These are phyloP conservation scores for Colletotrichum sojae DNA, from an alignment of 2,329 filamentous ascomycete genomes.

Conservation along the genomic window DNA sequence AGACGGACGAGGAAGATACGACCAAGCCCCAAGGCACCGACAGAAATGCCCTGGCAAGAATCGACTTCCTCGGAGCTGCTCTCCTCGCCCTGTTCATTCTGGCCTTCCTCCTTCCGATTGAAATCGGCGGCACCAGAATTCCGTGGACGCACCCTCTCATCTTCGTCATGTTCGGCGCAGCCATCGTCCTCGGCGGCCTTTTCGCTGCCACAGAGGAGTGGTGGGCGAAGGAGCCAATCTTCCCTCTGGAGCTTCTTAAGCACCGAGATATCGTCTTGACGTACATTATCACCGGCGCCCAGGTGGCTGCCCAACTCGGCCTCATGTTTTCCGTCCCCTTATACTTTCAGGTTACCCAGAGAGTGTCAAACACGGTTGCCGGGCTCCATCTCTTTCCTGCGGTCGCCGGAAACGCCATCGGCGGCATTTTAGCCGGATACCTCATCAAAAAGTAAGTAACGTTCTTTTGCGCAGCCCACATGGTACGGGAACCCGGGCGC, in stretches of 20 bases:
- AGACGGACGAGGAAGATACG: background rate
- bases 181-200: constrained; percentile 26
- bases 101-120: constrained; percentile 68
- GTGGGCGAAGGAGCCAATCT: constrained; percentile 68
- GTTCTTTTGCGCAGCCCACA: background rate
- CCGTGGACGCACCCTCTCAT: constrained; percentile 67
- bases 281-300: constrained; percentile 66
- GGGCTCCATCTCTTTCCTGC: constrained; percentile 76
- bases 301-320: constrained; percentile 67
- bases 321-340: constrained; percentile 75
- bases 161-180: constrained; percentile 53
- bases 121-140: constrained; percentile 68
- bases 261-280: constrained; percentile 67
- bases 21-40: constrained; percentile 5
- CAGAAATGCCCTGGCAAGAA: constrained; percentile 52
- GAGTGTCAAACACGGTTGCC: constrained; percentile 70
- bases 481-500: too few species aligned
- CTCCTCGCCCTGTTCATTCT: constrained; percentile 72
- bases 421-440: constrained; percentile 71
- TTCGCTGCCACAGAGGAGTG: constrained; percentile 35
- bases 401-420: constrained; percentile 76
- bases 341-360: constrained; percentile 77
- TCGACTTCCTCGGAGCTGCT: constrained; percentile 71
- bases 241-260: constrained; percentile 69
- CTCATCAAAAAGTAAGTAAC: constrained; percentile 63